Evolutionary conservation across 2,329 filamentous ascomycete species (phyloP).

Genomic region (Zymoseptoria ardabiliae): DNA sequence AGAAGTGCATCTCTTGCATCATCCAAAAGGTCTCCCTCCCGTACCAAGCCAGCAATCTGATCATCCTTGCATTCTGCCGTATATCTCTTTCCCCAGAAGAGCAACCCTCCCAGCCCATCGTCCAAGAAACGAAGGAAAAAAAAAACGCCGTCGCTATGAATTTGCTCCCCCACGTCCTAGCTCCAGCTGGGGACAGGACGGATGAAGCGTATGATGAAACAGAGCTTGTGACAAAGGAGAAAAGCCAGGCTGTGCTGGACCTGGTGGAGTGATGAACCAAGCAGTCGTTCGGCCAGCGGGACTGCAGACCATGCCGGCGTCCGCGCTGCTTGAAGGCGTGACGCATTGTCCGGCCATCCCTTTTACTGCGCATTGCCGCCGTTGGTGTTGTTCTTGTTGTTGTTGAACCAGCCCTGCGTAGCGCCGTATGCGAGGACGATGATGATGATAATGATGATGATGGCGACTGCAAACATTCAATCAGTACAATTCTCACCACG

Average conservation of each 20-base stretch:
- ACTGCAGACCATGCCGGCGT: not conserved
- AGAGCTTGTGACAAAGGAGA: not conserved
- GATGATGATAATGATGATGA: slow-evolving; percentile 32
- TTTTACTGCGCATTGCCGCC: slow-evolving; percentile 1
- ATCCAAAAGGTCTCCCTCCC: not conserved
- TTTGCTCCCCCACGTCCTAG: not conserved
- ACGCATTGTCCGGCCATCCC: not conserved
- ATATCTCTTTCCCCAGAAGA: too few species aligned
- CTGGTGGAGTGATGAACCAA: not conserved
- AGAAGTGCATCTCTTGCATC: not conserved
- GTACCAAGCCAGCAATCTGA: too few species aligned
- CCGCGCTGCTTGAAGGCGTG: too few species aligned
- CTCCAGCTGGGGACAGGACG: too few species aligned
- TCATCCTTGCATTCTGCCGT: too few species aligned
- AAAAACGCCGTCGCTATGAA: not conserved
- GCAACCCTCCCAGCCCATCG: too few species aligned
- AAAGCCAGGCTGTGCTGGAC: not conserved
- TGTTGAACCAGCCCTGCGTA: slow-evolving; percentile 19
- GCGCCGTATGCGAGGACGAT: slow-evolving; percentile 32
- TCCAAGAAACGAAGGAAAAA: too few species aligned
- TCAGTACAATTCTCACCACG: slow-evolving; percentile 17
- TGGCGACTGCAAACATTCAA: slow-evolving; percentile 19
- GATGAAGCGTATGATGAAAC: not conserved
- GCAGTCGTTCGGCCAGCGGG: not conserved
- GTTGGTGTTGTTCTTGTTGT: slow-evolving; percentile 15